These are phyloP conservation scores for Radiomyces spectabilis DNA, from an alignment of 192 early-diverging fungal genomes.

Conservation along the genomic window DNA sequence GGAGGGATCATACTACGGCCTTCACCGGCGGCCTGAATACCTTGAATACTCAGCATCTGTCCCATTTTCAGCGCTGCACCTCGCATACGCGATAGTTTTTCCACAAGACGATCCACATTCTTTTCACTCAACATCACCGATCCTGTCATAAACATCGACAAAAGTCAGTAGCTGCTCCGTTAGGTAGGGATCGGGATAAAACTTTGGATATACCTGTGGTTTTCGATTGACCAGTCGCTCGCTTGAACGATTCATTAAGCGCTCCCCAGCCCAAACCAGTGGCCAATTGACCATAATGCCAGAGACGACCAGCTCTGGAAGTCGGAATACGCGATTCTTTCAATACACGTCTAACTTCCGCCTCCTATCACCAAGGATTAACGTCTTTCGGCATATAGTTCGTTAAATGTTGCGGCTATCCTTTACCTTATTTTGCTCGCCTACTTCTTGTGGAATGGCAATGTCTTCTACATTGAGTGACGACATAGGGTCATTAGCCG, in stretches of 20 bases:
- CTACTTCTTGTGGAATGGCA: not conserved
- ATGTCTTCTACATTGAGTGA: not conserved
- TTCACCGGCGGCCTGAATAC: slow-evolving; percentile 32
- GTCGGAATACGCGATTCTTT: slow-evolving; percentile 66
- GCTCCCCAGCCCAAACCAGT: slow-evolving; percentile 68
- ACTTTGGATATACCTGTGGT: too few species aligned
- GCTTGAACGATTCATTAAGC: slow-evolving; percentile 53
- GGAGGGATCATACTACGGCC: slow-evolving; percentile 58
- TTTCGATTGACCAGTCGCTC: slow-evolving; percentile 47
- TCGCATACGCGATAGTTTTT: slow-evolving; percentile 83
- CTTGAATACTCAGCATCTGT: slow-evolving; percentile 97
- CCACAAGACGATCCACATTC: slow-evolving; percentile 85
- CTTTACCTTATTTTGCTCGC: too few species aligned
- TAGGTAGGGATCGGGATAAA: too few species aligned
- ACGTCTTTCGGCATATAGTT: not conserved
- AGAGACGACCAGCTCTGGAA: slow-evolving; percentile 64
- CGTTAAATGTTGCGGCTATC: not conserved
- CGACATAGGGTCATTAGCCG: too few species aligned
- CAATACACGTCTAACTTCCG: slow-evolving; percentile 3
- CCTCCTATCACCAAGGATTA: slow-evolving; percentile 1
- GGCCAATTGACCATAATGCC: slow-evolving; percentile 77
- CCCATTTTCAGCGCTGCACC: slow-evolving; percentile 96
- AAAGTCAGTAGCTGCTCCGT: slow-evolving; percentile 8
- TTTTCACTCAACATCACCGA: slow-evolving; percentile 60
- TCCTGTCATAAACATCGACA: slow-evolving; percentile 36